Base-by-base conservation (phyloP, 73 alveolate species). In the Tetrahymena elliotti region DNA sequence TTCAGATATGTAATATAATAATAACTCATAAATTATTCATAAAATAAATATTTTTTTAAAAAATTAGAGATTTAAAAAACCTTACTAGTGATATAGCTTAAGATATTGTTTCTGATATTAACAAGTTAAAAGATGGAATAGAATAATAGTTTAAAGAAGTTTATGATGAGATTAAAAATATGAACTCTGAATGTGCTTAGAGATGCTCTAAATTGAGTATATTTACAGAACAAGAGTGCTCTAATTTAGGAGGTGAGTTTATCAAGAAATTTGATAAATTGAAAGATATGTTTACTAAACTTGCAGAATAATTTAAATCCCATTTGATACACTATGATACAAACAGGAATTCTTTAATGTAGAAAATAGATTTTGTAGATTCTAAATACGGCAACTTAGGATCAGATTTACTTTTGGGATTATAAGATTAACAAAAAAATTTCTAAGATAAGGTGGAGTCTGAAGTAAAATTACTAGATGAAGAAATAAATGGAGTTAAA, bases 21-120 rank as follows among this genome's bases (percentile, higher is more conserved):
- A 7, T 0, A 34, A 0, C 2, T 47, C 20, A 4, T 47, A 18
- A 18, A 0, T 47, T 47, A 47, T 47, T 47, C 20, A 18, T 47
- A 9, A 2, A 18, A 13, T 18, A 10, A 47, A 18, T 0, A 5
- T 18, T 47, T 47, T 47, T 47, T 47, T 47, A 18, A 22, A 68
- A 68, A 27, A 22, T 68, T 6, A 94, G 94, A n/a, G 96, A 94
- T 37, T 83, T 94, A 27, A 94, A 94, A 82, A 94, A 94, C 27
- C 92, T 94, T 2, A 94, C 96, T n/a, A 83, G 94, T 27, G 96
- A 93, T 4, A 94, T 94, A 6, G 96, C 96, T n/a, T 36, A 83
- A 33, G 96, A 94, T 94, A 94, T 94, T 0, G 96, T 94, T 20
- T 82, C 94, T 2, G 96, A 94, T 94, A 37, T 94, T 13, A 94